Conservation (phyloP, 2,329 filamentous ascomycete species). For the Sporothrix luriei region DNA sequence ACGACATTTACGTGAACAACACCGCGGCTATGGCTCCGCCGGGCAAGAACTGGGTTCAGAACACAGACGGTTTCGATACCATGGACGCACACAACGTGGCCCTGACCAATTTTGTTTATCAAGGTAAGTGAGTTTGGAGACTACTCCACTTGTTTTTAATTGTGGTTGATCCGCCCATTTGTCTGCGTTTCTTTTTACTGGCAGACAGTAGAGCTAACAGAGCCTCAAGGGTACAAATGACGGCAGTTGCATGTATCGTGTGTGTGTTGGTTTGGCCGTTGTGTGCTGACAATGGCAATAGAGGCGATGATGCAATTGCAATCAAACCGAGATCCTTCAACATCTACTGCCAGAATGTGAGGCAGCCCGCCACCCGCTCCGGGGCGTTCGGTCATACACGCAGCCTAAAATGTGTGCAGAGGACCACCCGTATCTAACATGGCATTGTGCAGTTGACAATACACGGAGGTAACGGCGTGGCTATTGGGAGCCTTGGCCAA, state of each 20-base stretch:
- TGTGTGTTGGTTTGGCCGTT: neutral
- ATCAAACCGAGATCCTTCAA: conserved; percentile 60
- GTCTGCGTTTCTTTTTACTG: neutral
- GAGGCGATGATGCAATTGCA: conserved; percentile 59
- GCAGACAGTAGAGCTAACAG: conserved; percentile 2
- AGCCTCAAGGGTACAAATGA: neutral
- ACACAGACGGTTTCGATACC: conserved; percentile 60
- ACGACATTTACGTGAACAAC: conserved; percentile 55
- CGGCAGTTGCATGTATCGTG: neutral
- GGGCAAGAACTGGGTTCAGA: conserved; percentile 60
- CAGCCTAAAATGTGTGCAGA: neutral
- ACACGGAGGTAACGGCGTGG: conserved; percentile 58
- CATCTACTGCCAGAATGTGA: conserved; percentile 51
- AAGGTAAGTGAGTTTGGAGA: conserved; percentile 46
- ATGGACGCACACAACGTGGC: conserved; percentile 57
- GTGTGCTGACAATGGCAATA: conserved; percentile 24
- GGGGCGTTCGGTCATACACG: neutral
- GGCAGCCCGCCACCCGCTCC: neutral
- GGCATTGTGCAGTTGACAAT: conserved; percentile 44
- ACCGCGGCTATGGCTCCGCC: conserved; percentile 54
- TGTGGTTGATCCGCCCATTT: neutral
- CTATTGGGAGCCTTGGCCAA: conserved; percentile 58
- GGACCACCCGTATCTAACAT: neutral
- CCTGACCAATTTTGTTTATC: conserved; percentile 55
- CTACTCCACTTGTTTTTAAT: neutral